Evolutionary conservation across 768 basidiomycete species (phyloP), one percentile per base, ranked within the genome.

Genomic region (Dendrothele bispora): DNA sequence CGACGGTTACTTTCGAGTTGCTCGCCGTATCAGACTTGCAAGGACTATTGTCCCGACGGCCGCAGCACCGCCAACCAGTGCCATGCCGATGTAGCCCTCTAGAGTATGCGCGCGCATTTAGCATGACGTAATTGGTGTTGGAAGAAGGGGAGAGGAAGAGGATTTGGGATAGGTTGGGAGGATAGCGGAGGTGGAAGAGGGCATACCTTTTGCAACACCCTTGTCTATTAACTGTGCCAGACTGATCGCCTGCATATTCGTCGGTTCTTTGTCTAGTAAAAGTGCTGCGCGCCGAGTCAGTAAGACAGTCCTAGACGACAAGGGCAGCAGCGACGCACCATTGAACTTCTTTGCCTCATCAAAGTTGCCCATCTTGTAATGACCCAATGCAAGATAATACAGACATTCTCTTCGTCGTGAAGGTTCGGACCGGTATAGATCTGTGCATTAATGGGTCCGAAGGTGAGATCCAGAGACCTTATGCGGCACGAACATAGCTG

Each of bases 71-170:
- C 95, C 95, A 17, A 85, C 91, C 35, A 99, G 75, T 12, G 94
- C 97, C 87, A 99, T 93, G 39, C 97, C 97, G 41, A 98, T 91
- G 65, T 98, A 98, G n/a, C 95, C 95, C 67, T 99, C 95, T 95
- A 64, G 5, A n/a, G 5, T n/a, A n/a, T n/a, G n/a, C n/a, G n/a
- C n/a, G n/a, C n/a, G n/a, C n/a, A n/a, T n/a, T n/a, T n/a, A n/a
- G n/a, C n/a, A n/a, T n/a, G n/a, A n/a, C n/a, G n/a, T n/a, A n/a
- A n/a, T n/a, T n/a, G n/a, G n/a, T n/a, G n/a, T n/a, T n/a, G n/a
- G n/a, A n/a, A n/a, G n/a, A n/a, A n/a, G n/a, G n/a, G n/a, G n/a
- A n/a, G n/a, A n/a, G n/a, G 36, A 7, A 26, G 21, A 39, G 30
- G 44, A 54, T 41, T 26, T 18, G 28, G 38, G 12, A 24, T 40